Evolutionary conservation across 352 stramenopile species (phyloP), one percentile per base, ranked within the genome.

Genomic region (Pythium phragmiticola): DNA sequence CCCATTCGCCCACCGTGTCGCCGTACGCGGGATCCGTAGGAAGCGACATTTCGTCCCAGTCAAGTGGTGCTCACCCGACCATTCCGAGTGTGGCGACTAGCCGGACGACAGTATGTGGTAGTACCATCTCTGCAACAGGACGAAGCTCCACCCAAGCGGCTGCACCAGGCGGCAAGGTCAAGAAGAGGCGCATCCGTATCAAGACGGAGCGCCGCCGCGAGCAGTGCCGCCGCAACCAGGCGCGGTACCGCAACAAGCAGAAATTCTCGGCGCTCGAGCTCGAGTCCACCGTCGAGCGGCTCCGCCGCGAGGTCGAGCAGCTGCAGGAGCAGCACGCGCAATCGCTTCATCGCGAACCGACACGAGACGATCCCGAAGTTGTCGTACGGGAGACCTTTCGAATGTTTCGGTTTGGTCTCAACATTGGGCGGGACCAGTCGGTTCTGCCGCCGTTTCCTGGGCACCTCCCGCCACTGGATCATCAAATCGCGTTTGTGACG

Each of bases 141-240:
- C n/a, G 45, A 23, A 0, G 2, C 45, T 4, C 13, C 23, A 3
- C 26, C 2, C 26, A 30, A 30, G 12, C 48, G 6, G 9, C 48
- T 7, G 17, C 26, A 33, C 14, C 13, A 14, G 48, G 23, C 16
- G 11, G n/a, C 23, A 41, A 39, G 11, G 21, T 33, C 48, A 77
- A 73, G 52, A 70, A 70, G 37, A 86, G 74, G 41, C 73, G 68
- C 39, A 62, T 68, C 9, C 70, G 60, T 16, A 33, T 77, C 43
- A 80, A 81, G 66, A 75, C 74, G 1, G 69, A 81, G 37, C 69
- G 74, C 1, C 76, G 77, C 49, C 76, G 78, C 4, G 78, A 84
- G 59, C 78, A 87, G 52, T 84, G 78, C 45, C 78, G 78, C 34
- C 73, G 65, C 33, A 87, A 84, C 63, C 78, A 87, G 60, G 78